Percentiles rank a stretch among this genome's conserved stretches.
Conservation (phyloP, 768 basidiomycete genomes). For the Amanita fuliginea region DNA sequence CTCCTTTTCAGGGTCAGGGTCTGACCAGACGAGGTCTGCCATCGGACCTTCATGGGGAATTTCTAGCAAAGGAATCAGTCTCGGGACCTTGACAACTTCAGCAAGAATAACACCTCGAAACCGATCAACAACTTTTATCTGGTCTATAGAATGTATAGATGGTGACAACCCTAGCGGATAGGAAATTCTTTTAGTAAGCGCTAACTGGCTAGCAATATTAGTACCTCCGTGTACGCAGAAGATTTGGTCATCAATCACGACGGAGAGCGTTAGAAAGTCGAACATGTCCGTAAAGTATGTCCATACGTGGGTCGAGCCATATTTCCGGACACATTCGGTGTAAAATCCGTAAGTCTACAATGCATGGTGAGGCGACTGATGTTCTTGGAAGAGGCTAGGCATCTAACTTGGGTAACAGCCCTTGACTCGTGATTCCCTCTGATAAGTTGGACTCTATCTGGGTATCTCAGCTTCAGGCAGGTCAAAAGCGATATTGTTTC, state of each 20-base stretch:
- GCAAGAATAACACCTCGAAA: conserved; percentile 63
- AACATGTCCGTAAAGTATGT: conserved; percentile 99
- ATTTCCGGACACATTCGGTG: conserved; percentile 95
- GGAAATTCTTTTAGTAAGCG: conserved; percentile 6
- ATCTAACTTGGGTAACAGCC: conserved; percentile 91
- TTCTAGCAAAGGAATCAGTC: conserved; percentile 39
- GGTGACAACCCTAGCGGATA: conserved; percentile 72
- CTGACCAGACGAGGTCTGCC: conserved; percentile 99
- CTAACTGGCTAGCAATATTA: conserved; percentile 12
- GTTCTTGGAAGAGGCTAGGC: conserved; percentile 11
- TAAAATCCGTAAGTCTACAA: conserved; percentile 96
- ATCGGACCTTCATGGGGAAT: conserved; percentile 99
- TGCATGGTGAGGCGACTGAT: conserved; percentile 15
- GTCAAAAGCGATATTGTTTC: conserved; percentile 97
- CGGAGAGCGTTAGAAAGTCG: conserved; percentile 93
- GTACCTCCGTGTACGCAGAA: conserved; percentile 98
- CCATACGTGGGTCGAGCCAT: conserved; percentile 94
- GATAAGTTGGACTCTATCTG: conserved; percentile 92
- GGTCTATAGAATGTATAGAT: conserved; percentile 98
- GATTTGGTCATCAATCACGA: conserved; percentile 98
- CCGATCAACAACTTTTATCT: conserved; percentile 98
- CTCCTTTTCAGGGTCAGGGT: conserved; percentile 98
- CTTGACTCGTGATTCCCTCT: conserved; percentile 96
- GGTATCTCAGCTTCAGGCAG: conserved; percentile 93
- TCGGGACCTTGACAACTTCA: conserved; percentile 10